Conservation (phyloP, 768 basidiomycete genomes). For the Mycena epipterygia region DNA sequence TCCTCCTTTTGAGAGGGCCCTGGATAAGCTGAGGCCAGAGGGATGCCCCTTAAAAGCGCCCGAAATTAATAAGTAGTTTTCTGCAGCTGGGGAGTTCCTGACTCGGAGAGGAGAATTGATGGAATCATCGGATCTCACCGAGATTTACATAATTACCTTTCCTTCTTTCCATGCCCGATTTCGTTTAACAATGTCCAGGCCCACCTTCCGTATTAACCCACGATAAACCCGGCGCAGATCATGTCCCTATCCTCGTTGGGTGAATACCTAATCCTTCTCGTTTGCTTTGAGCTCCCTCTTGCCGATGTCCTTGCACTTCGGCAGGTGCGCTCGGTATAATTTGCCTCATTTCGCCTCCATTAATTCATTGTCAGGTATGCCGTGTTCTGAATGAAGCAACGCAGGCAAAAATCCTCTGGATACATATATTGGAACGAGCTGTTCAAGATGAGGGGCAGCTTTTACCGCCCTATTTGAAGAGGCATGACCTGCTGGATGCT, state of each 20-base stretch:
- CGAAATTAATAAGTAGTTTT: too few species aligned
- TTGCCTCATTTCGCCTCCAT: background rate
- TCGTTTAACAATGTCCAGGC: too few species aligned
- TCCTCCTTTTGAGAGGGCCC: too few species aligned
- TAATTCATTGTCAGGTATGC: background rate
- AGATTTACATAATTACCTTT: too few species aligned
- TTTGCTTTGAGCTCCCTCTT: background rate
- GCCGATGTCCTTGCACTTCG: background rate
- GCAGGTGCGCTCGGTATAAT: background rate
- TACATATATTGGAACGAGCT: background rate
- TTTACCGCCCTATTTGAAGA: background rate
- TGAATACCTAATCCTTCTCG: background rate
- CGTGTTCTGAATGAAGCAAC: background rate
- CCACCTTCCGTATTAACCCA: too few species aligned
- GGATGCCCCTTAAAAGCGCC: too few species aligned
- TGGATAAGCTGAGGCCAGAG: too few species aligned
- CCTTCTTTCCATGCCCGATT: too few species aligned
- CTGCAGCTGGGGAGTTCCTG: too few species aligned
- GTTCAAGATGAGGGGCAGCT: background rate
- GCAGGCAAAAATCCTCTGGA: conserved; percentile 1
- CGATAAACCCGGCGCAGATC: too few species aligned
- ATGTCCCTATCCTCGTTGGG: background rate
- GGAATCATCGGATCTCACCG: too few species aligned
- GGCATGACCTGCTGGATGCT: background rate
- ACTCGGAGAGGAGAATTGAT: background rate